Percentiles rank a stretch among this genome's conserved stretches.
These are phyloP conservation scores for Mrakia gelida DNA, from an alignment of 768 basidiomycete genomes.

Conservation along the genomic window DNA sequence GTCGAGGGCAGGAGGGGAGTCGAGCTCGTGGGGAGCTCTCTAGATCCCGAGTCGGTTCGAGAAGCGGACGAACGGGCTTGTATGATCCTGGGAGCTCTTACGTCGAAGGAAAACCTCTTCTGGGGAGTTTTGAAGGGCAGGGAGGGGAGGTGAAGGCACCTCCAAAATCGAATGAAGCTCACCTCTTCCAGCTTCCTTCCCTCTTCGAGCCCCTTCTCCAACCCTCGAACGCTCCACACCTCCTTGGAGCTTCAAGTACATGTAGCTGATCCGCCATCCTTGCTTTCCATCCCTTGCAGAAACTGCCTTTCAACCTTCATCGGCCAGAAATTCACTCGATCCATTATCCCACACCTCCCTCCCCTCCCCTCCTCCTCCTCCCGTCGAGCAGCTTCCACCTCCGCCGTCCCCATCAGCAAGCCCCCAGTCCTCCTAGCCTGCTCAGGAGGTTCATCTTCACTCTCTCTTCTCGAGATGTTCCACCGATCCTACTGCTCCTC, in stretches of 20 bases:
- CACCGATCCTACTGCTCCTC: slow-evolving; percentile 2
- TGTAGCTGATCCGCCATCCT: background rate
- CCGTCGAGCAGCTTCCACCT: background rate
- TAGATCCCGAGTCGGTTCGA: background rate
- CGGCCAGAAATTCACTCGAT: slow-evolving; percentile 18
- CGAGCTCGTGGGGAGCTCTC: background rate
- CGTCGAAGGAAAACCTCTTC: background rate
- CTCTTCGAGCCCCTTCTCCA: background rate
- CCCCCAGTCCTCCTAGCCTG: slow-evolving; percentile 26
- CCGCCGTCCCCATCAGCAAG: background rate
- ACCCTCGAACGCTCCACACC: background rate
- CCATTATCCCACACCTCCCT: slow-evolving; percentile 8
- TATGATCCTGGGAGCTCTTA: background rate
- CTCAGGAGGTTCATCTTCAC: slow-evolving; percentile 29
- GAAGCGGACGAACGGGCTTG: no score
- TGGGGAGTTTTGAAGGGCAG: background rate
- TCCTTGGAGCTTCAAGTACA: background rate
- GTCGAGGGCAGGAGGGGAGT: background rate
- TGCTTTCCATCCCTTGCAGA: background rate
- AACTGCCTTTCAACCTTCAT: slow-evolving; percentile 20
- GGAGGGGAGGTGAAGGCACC: background rate
- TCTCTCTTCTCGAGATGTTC: slow-evolving; percentile 28
- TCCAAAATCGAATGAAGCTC: background rate
- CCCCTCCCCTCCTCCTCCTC: slow-evolving; percentile 5
- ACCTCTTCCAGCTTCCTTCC: background rate